phyloP scores from a whole-genome alignment of 495 filamentous ascomycete genomes.

The Podospora anserina region DNA sequence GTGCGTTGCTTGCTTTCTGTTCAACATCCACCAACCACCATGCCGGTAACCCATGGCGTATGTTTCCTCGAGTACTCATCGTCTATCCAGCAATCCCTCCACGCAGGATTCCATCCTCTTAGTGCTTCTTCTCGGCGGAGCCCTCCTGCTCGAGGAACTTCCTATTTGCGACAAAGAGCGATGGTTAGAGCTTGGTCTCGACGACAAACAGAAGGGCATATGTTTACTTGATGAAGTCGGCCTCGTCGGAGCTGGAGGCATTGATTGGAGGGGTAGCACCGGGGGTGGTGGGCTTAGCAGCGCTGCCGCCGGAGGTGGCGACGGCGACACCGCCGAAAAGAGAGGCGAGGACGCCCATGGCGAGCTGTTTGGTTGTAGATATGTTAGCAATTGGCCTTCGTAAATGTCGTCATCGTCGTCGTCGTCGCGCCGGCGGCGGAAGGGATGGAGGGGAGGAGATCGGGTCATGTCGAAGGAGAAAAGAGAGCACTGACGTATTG shows the following conservation, averaged over 20 bases:
- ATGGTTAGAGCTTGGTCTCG: constrained; percentile 1
- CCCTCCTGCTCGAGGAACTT: constrained; percentile 76
- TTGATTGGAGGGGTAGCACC: constrained; percentile 74
- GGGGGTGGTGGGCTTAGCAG: constrained; percentile 44
- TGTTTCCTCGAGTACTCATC: neutral
- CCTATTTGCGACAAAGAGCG: constrained; percentile 42
- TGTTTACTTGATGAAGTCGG: constrained; percentile 92
- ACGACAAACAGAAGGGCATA: constrained; percentile 10
- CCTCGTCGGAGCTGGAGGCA: constrained; percentile 86
- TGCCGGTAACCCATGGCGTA: neutral
- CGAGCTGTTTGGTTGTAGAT: constrained; percentile 57
- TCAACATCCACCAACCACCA: constrained; percentile 2
- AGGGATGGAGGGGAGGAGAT: neutral
- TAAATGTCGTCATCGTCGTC: neutral
- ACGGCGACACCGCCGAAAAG: constrained; percentile 55
- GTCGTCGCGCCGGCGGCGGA: constrained; percentile 2
- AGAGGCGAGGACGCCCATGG: constrained; percentile 74
- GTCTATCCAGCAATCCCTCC: neutral
- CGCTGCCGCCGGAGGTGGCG: constrained; percentile 58
- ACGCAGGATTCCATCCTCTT: neutral
- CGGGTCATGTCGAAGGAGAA: neutral
- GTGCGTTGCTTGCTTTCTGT: neutral
- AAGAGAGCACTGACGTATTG: constrained; percentile 71
- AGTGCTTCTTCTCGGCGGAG: constrained; percentile 34
- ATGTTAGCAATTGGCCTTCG: constrained; percentile 29